These are phyloP conservation scores for Umbelopsis sp. DNA, from an alignment of 192 early-diverging fungal species.

Conservation along the genomic window DNA sequence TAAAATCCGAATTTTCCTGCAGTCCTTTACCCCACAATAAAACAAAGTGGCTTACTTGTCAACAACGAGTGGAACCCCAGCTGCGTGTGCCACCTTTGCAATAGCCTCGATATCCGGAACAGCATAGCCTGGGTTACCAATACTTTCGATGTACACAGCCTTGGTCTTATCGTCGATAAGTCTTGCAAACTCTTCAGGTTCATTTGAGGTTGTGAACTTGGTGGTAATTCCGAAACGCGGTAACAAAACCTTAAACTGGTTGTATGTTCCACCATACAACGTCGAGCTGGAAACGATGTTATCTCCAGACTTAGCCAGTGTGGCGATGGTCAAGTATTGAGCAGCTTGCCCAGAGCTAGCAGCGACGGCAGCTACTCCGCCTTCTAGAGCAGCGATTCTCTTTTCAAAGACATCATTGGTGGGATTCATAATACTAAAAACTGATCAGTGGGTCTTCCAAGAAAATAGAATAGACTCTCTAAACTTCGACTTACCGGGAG, in stretches of 20 bases:
- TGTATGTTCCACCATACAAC: conserved; percentile 79
- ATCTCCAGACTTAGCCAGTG: conserved; percentile 77
- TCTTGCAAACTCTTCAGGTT: conserved; percentile 70
- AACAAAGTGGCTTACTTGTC: conserved; percentile 69
- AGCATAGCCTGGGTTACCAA: conserved; percentile 91
- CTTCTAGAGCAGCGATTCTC: conserved; percentile 89
- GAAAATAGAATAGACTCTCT: background rate
- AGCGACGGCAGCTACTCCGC: conserved; percentile 74
- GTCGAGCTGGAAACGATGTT: conserved; percentile 85
- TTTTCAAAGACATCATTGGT: conserved; percentile 91
- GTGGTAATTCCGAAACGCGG: conserved; percentile 84
- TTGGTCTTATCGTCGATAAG: conserved; percentile 91
- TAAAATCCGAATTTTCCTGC: background rate
- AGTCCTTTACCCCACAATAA: background rate
- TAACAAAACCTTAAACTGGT: conserved; percentile 85
- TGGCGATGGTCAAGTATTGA: conserved; percentile 81
- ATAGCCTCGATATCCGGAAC: conserved; percentile 87
- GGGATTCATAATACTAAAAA: conserved; percentile 64
- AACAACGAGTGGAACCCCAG: conserved; percentile 88
- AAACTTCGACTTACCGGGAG: conserved; percentile 55
- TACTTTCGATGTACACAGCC: conserved; percentile 87
- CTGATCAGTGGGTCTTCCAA: background rate
- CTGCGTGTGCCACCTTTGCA: conserved; percentile 76
- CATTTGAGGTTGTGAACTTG: conserved; percentile 74
- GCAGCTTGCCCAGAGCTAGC: conserved; percentile 73